Conservation (phyloP, 2,329 filamentous ascomycete species). For the Aspergillus niger region DNA sequence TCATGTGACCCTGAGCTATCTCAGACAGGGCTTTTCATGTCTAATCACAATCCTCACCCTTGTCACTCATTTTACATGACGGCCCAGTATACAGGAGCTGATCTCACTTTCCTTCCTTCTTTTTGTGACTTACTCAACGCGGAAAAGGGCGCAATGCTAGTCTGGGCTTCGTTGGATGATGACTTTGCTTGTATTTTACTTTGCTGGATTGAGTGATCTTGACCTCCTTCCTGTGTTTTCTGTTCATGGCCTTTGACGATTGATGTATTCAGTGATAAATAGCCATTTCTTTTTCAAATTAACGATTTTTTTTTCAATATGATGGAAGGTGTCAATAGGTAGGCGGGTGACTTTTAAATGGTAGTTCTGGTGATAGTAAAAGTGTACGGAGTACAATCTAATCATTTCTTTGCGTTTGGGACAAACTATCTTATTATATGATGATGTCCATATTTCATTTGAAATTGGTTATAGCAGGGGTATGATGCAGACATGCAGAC, state of each 20-base stretch:
- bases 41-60: not conserved
- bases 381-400: too few species aligned
- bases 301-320: not conserved
- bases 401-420: too few species aligned
- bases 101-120: not conserved
- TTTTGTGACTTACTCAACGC: not conserved
- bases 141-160: not conserved
- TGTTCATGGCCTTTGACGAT: constrained; percentile 10
- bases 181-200: not conserved
- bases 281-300: not conserved
- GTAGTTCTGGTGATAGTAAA: too few species aligned
- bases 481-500: too few species aligned
- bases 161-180: not conserved
- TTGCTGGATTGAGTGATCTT: not conserved
- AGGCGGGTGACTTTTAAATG: too few species aligned
- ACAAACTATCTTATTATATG: too few species aligned
- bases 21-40: not conserved
- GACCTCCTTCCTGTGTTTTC: not conserved
- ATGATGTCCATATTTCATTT: too few species aligned
- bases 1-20: not conserved
- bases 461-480: too few species aligned
- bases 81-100: not conserved
- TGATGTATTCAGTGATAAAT: constrained; percentile 14
- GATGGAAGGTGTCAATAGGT: not conserved
- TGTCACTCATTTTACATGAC: not conserved